Percentiles rank a stretch among this genome's conserved stretches.
phyloP scores from a whole-genome alignment of 768 basidiomycete genomes.

The Lactifluus volemus region DNA sequence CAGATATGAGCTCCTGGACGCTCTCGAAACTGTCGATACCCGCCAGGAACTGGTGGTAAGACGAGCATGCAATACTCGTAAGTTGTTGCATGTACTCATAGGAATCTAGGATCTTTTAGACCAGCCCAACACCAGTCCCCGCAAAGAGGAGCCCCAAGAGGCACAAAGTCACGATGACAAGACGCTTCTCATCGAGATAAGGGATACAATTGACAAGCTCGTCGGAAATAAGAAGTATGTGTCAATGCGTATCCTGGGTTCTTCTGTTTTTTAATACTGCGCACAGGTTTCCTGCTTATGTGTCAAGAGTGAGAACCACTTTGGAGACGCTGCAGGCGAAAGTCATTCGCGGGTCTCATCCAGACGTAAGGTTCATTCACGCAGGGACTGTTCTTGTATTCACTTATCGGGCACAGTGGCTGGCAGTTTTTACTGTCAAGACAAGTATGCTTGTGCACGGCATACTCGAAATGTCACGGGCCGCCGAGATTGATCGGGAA shows the following conservation, averaged over 20 bases:
- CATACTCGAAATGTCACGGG: not conserved
- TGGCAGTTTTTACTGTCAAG: constrained; percentile 5
- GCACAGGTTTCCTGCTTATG: constrained; percentile 5
- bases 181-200: constrained; percentile 3
- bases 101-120: not conserved
- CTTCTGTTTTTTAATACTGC: not conserved
- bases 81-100: not conserved
- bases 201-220: not conserved
- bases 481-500: not conserved
- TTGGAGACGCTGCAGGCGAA: not conserved
- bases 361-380: not conserved
- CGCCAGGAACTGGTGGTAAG: not conserved
- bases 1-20: not conserved
- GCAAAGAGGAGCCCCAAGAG: not conserved
- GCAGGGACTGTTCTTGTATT: not conserved
- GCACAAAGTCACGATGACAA: constrained; percentile 6
- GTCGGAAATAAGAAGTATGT: not conserved
- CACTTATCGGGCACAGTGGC: constrained; percentile 2
- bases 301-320: not conserved
- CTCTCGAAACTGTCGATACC: not conserved
- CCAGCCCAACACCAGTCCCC: not conserved
- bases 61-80: not conserved
- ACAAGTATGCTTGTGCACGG: constrained; percentile 13
- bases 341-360: not conserved
- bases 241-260: not conserved